Evolutionary conservation across 2,329 filamentous ascomycete genomes (phyloP).

Genomic region (Ploettnerulaceae sp.): DNA sequence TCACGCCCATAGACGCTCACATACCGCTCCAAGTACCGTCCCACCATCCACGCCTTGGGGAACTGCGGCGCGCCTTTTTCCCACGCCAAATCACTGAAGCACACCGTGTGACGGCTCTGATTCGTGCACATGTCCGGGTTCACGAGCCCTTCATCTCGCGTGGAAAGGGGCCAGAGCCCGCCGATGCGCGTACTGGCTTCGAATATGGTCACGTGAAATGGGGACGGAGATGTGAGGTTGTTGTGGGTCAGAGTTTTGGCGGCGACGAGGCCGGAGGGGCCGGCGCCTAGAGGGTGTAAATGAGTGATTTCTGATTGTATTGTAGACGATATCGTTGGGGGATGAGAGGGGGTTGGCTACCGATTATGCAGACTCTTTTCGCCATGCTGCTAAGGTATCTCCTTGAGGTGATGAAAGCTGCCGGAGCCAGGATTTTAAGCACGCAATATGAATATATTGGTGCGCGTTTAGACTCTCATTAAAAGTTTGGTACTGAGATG

Average conservation of each 20-base stretch:
- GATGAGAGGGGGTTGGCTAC: constrained; percentile 12
- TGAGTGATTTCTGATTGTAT: neutral
- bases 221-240: constrained; percentile 42
- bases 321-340: neutral
- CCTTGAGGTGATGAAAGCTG: neutral
- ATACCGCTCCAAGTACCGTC: constrained; percentile 65
- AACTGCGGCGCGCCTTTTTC: constrained; percentile 55
- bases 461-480: too few relatives aligned
- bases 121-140: constrained; percentile 69
- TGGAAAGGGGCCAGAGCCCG: constrained; percentile 67
- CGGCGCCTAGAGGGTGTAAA: constrained; percentile 49
- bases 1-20: constrained; percentile 44
- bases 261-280: constrained; percentile 63
- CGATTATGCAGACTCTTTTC: constrained; percentile 30
- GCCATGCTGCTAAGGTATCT: constrained; percentile 3
- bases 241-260: constrained; percentile 69
- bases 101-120: constrained; percentile 71
- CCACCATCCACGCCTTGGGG: constrained; percentile 72
- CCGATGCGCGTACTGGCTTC: constrained; percentile 63
- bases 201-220: constrained; percentile 66
- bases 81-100: constrained; percentile 71
- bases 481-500: neutral
- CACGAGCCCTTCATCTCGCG: constrained; percentile 45
- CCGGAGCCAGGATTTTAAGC: neutral
- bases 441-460: neutral